Evolutionary conservation across 1,284 basidiomycete species (phyloP).

Genomic region (Kalmanozyma brasiliensis): DNA sequence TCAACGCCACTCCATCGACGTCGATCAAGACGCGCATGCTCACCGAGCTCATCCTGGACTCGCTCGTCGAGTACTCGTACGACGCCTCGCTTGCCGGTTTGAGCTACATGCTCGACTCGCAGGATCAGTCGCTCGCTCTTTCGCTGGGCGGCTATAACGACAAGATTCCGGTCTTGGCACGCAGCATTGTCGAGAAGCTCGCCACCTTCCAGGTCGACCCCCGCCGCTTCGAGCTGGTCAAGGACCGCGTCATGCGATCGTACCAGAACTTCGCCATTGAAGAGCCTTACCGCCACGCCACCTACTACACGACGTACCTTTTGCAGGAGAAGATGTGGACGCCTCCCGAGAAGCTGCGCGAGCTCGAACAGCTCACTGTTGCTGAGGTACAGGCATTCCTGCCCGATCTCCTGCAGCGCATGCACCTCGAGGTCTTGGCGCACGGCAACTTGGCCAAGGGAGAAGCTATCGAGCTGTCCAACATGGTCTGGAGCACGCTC

Average conservation of each 20-base stretch:
- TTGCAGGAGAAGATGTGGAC: conserved; percentile 81
- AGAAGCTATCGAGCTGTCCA: conserved; percentile 81
- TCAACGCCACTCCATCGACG: conserved; percentile 66
- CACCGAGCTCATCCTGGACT: conserved; percentile 86
- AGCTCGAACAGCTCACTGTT: conserved; percentile 78
- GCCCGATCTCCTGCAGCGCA: conserved; percentile 75
- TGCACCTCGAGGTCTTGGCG: conserved; percentile 81
- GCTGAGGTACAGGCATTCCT: conserved; percentile 80
- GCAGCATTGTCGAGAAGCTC: conserved; percentile 80
- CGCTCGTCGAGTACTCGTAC: conserved; percentile 89
- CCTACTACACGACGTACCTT: conserved; percentile 80
- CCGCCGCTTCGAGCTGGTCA: conserved; percentile 82
- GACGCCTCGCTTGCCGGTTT: conserved; percentile 92
- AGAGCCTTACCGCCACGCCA: conserved; percentile 83
- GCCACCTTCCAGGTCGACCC: conserved; percentile 77
- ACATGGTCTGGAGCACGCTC: conserved; percentile 79
- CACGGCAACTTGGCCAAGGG: conserved; percentile 86
- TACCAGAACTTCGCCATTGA: conserved; percentile 82
- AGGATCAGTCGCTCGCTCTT: conserved; percentile 78
- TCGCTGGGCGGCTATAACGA: conserved; percentile 90
- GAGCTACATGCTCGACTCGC: conserved; percentile 78
- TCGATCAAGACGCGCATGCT: conserved; percentile 75
- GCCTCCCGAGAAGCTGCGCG: conserved; percentile 80
- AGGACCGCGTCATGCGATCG: conserved; percentile 76
- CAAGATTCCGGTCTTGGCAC: conserved; percentile 82